These are phyloP conservation scores for Colletotrichum sp. DNA, from an alignment of 2,329 filamentous ascomycete genomes.

Conservation along the genomic window DNA sequence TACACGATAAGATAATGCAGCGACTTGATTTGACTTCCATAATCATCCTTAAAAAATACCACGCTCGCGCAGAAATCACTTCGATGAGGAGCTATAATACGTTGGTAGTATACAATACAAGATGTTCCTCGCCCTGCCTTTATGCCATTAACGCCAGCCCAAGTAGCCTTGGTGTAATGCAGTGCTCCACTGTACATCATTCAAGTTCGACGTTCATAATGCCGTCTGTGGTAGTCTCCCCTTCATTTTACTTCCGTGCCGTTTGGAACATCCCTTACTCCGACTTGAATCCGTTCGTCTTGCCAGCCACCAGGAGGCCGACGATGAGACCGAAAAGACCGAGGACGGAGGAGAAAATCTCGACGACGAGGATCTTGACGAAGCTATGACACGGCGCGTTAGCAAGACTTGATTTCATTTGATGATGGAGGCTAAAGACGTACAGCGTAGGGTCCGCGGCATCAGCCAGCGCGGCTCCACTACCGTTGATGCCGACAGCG, in stretches of 20 bases:
- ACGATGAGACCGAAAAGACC: constrained; percentile 97
- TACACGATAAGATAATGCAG: not conserved
- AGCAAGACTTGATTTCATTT: constrained; percentile 24
- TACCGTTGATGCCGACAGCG: constrained; percentile 97
- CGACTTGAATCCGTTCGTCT: constrained; percentile 75
- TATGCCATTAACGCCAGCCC: constrained; percentile 25
- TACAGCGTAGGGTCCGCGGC: constrained; percentile 90
- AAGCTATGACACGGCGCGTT: constrained; percentile 64
- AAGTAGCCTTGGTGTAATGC: constrained; percentile 24
- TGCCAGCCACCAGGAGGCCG: constrained; percentile 85
- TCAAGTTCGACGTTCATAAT: constrained; percentile 7
- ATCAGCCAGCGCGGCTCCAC: constrained; percentile 93
- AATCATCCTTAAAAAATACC: not conserved
- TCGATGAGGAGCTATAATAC: constrained; percentile 20
- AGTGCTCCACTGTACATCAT: constrained; percentile 20
- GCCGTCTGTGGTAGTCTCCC: not conserved
- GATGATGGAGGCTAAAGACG: constrained; percentile 33
- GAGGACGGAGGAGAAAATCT: constrained; percentile 98
- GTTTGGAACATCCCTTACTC: constrained; percentile 12
- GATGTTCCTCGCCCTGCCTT: constrained; percentile 21
- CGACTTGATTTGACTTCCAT: not conserved
- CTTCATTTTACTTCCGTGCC: not conserved
- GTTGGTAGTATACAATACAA: constrained; percentile 22
- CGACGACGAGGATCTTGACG: constrained; percentile 98
- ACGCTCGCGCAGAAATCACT: constrained; percentile 6